These are phyloP conservation scores for Auriculariales sp. DNA, from an alignment of 768 basidiomycete genomes.

Conservation along the genomic window DNA sequence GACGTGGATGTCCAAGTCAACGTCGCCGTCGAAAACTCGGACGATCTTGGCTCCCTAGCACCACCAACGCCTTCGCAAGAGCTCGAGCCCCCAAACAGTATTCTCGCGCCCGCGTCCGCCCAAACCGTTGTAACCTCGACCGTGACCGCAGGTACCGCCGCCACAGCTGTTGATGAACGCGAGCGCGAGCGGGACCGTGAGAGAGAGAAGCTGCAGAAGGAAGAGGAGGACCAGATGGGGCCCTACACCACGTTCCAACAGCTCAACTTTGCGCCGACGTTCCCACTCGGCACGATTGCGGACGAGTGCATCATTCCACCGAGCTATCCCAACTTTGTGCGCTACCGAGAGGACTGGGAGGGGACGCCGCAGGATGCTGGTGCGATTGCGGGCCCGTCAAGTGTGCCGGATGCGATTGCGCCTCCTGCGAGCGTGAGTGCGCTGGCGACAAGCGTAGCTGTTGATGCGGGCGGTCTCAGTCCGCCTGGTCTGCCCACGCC, in stretches of 20 bases:
- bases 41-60: slow-evolving; percentile 28
- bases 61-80: slow-evolving; percentile 23
- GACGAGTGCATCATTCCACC: slow-evolving; percentile 89
- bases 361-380: slow-evolving; percentile 22
- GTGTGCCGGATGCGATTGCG: no score
- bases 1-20: neutral
- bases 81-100: slow-evolving; percentile 21
- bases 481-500: slow-evolving; percentile 73
- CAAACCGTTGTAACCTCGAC: slow-evolving; percentile 36
- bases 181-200: no score
- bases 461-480: slow-evolving; percentile 52
- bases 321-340: slow-evolving; percentile 67
- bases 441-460: slow-evolving; percentile 29
- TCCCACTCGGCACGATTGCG: slow-evolving; percentile 78
- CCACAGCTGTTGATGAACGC: no score
- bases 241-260: slow-evolving; percentile 91
- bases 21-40: slow-evolving; percentile 27
- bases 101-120: slow-evolving; percentile 11
- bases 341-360: slow-evolving; percentile 52
- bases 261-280: slow-evolving; percentile 67
- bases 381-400: no score
- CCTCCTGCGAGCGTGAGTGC: no score
- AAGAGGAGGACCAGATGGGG: slow-evolving; percentile 34
- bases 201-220: no score
- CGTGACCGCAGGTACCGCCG: slow-evolving; percentile 51